Percentiles rank a stretch among this genome's conserved stretches.
Evolutionary conservation across 768 basidiomycete species (phyloP).

Genomic region (Rhodocollybia butyracea): DNA sequence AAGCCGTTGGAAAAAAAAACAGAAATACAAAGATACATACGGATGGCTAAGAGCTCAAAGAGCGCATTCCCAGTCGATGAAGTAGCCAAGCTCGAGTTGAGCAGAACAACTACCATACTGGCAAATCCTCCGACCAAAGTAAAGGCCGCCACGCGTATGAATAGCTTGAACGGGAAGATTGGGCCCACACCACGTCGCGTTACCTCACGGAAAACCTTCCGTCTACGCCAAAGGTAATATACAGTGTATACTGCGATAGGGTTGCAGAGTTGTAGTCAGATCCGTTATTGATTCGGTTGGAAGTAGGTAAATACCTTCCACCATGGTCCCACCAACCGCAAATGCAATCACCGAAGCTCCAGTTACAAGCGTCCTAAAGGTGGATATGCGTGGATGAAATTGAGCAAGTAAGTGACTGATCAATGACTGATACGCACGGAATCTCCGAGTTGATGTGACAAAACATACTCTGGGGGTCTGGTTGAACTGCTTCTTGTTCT

Average conservation of each 20-base stretch:
- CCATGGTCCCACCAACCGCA: neutral
- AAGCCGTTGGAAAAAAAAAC: too few relatives aligned
- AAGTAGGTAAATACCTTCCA: neutral
- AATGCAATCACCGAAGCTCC: neutral
- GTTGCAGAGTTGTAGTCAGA: slow-evolving; percentile 25
- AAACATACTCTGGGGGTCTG: neutral
- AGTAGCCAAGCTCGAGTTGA: neutral
- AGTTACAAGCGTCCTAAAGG: neutral
- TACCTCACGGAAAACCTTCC: neutral
- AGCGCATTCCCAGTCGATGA: neutral
- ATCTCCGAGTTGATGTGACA: neutral
- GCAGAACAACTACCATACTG: slow-evolving; percentile 3
- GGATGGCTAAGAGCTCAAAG: too few relatives aligned
- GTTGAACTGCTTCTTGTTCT: neutral
- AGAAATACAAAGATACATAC: too few relatives aligned
- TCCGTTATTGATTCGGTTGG: too few relatives aligned
- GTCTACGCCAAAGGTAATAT: slow-evolving; percentile 1
- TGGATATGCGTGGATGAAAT: too few relatives aligned
- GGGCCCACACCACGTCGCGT: neutral
- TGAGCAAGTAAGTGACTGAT: neutral
- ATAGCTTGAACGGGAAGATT: slow-evolving; percentile 9
- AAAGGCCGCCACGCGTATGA: slow-evolving; percentile 6
- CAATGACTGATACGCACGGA: slow-evolving; percentile 32
- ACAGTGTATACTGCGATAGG: slow-evolving; percentile 7
- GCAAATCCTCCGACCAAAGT: slow-evolving; percentile 7